Evolutionary conservation across 192 early-diverging fungal species (phyloP), one percentile per base, ranked within the genome.

Genomic region (Gonapodya sp.): DNA sequence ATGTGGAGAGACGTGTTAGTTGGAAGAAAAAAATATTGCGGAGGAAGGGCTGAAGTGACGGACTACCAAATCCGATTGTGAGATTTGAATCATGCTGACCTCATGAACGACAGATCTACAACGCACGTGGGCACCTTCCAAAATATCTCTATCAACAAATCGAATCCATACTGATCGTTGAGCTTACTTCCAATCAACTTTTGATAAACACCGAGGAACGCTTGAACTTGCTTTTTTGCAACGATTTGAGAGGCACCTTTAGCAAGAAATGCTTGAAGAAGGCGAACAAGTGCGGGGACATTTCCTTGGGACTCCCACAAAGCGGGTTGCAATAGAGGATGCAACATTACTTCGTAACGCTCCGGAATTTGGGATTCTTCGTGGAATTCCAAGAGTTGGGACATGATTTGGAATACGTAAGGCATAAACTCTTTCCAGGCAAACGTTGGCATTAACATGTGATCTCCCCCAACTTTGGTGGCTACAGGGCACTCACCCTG

Each of bases 351-450:
- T 78, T 91, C 84, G 86, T 98, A 99, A 0, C 89, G 82, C 0
- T 87, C 84, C 1, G 97, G 91, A 32, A 99, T 87, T 0, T 86
- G 86, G 0, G 82, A 73, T 35, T 86, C 88, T 24, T 86, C 82
- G 84, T 98, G 94, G 79, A 92, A 90, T 14, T 91, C 90, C 35
- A 98, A 85, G 36, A 99, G 87, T 83, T 96, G 96, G 1, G 95
- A 89, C 80, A 98, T 85, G 80, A 99, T 88, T 86, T 99, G 98
- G 90, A 99, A 97, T 14, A 95, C 93, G 85, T 99, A 99, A 18
- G 98, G 96, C 84, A 92, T 94, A 37, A 97, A 98, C 86, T 99
- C 98, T 31, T 1, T 1, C 16, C 33, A 78, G 33, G 73, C 30
- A 73, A 78, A 36, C 14, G 32, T 78, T 1, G 36, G 32, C 77